These are phyloP conservation scores for Yamadazyma insecticola DNA, from an alignment of 805 yeast genomes.

Conservation along the genomic window DNA sequence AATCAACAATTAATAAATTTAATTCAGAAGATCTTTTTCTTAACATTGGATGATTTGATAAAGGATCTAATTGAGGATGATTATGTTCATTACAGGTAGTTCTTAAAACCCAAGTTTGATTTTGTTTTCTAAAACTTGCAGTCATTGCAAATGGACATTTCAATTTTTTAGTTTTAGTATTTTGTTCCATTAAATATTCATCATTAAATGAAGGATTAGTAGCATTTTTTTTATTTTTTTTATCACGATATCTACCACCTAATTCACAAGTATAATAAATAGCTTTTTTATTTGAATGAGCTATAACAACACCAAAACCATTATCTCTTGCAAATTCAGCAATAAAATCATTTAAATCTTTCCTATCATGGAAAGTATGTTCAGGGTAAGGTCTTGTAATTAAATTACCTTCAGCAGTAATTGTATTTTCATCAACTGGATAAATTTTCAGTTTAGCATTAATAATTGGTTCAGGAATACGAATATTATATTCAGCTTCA, in stretches of 20 bases:
- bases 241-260: slow-evolving; percentile 54
- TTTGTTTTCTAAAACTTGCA: slow-evolving; percentile 47
- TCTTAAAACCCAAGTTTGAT: slow-evolving; percentile 47
- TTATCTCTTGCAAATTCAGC: slow-evolving; percentile 53
- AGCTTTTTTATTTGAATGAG: slow-evolving; percentile 55
- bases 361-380: slow-evolving; percentile 46
- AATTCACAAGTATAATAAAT: slow-evolving; percentile 57
- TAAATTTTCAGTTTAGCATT: slow-evolving; percentile 39
- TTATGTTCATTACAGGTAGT: slow-evolving; percentile 55
- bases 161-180: slow-evolving; percentile 46
- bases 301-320: slow-evolving; percentile 57
- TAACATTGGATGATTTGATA: slow-evolving; percentile 53
- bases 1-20: slow-evolving; percentile 46
- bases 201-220: slow-evolving; percentile 18
- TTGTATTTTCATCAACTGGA: slow-evolving; percentile 41
- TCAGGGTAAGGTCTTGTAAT: slow-evolving; percentile 53
- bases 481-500: slow-evolving; percentile 40
- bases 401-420: slow-evolving; percentile 45
- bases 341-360: slow-evolving; percentile 49
- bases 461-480: slow-evolving; percentile 43
- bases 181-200: slow-evolving; percentile 35
- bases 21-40: slow-evolving; percentile 51
- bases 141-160: slow-evolving; percentile 59
- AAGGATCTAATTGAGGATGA: slow-evolving; percentile 54
- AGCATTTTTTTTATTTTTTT: slow-evolving; percentile 29